Percentiles rank a stretch among this genome's conserved stretches.
These are phyloP conservation scores for Talaromyces sp. DNA, from an alignment of 2,329 filamentous ascomycete species.

Conservation along the genomic window DNA sequence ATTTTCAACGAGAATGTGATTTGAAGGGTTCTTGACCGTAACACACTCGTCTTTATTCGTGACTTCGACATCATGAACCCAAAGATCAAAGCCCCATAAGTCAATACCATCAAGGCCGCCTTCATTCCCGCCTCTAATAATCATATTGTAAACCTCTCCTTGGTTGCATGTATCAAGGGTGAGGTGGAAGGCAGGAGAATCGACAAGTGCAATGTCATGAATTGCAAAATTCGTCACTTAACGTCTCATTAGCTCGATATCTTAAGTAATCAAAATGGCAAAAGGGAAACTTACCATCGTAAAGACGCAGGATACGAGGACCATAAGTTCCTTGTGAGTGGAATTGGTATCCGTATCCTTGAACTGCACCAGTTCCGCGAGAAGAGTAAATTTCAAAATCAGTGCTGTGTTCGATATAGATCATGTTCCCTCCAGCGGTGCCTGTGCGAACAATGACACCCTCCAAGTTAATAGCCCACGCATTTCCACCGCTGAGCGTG, in stretches of 20 bases:
- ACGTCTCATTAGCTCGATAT: background rate
- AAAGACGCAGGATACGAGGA: slow-evolving; percentile 42
- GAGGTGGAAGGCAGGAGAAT: slow-evolving; percentile 46
- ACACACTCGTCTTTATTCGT: slow-evolving; percentile 17
- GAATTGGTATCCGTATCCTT: slow-evolving; percentile 45
- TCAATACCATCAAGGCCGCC: slow-evolving; percentile 39
- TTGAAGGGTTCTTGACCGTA: slow-evolving; percentile 12
- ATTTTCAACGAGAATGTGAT: slow-evolving; percentile 8
- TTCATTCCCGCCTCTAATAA: slow-evolving; percentile 46
- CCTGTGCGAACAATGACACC: slow-evolving; percentile 17
- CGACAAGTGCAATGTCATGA: slow-evolving; percentile 45
- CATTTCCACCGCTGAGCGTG: slow-evolving; percentile 38
- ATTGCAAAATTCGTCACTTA: slow-evolving; percentile 40
- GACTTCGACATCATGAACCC: slow-evolving; percentile 17
- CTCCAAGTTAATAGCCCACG: slow-evolving; percentile 46
- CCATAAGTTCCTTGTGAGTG: slow-evolving; percentile 37
- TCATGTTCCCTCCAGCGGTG: slow-evolving; percentile 7
- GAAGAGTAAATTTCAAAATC: slow-evolving; percentile 48
- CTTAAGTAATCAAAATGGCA: background rate
- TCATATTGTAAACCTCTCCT: slow-evolving; percentile 51
- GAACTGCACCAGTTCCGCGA: slow-evolving; percentile 39
- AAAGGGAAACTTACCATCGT: slow-evolving; percentile 21
- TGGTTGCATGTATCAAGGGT: slow-evolving; percentile 42
- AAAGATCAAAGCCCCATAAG: slow-evolving; percentile 17
- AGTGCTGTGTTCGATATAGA: slow-evolving; percentile 7